Evolutionary conservation across 139 green algal genomes (phyloP).

Genomic region (Haematococcus lacustris): DNA sequence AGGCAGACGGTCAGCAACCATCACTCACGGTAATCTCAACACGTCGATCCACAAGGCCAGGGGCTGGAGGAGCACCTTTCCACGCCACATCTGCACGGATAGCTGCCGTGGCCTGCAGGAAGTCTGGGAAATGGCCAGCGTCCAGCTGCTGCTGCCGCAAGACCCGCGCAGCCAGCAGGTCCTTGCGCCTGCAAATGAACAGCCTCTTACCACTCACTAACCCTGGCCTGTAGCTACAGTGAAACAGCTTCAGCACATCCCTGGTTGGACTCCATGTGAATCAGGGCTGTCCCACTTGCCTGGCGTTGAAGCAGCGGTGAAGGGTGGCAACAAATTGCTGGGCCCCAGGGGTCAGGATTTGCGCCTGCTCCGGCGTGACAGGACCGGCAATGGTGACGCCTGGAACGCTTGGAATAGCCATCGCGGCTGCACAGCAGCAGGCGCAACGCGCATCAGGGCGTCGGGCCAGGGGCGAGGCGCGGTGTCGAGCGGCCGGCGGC

Average conservation of each 20-base stretch:
- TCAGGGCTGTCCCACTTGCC: neutral
- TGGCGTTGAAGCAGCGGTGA: constrained; percentile 52
- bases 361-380: constrained; percentile 15
- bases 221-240: neutral
- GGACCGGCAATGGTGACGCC: neutral
- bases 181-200: constrained; percentile 43
- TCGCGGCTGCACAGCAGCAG: too few species aligned
- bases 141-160: constrained; percentile 50
- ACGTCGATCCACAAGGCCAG: constrained; percentile 67
- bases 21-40: constrained; percentile 79
- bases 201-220: neutral
- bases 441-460: too few species aligned
- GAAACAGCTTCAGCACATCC: neutral
- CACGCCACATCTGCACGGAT: constrained; percentile 43
- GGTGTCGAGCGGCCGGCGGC: too few species aligned
- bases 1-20: too few species aligned
- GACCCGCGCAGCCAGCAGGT: constrained; percentile 52
- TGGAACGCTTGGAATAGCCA: neutral
- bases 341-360: constrained; percentile 52
- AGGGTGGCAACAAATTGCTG: constrained; percentile 64
- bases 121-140: constrained; percentile 47
- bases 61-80: constrained; percentile 57
- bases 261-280: neutral
- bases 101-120: constrained; percentile 52
- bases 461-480: too few species aligned